Base-by-base conservation (phyloP, 768 basidiomycete species). In the Dentipellis sp. region DNA sequence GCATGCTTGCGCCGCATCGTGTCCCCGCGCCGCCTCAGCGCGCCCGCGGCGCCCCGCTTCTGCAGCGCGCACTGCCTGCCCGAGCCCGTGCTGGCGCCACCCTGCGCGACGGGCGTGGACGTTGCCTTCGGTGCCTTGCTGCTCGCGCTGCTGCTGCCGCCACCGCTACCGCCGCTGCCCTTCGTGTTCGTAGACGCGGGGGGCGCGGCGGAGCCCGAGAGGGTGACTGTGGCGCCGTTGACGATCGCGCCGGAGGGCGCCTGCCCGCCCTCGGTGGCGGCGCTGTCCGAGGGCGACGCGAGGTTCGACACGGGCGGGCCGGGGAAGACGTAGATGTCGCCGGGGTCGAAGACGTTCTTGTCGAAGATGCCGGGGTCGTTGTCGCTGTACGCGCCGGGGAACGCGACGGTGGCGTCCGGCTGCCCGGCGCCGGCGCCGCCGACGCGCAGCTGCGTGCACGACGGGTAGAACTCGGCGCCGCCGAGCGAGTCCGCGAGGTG, bases 391-490 rank as follows among this genome's bases (percentile, higher is more conserved):
- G 79, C 88, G 21, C 88, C 88, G 1, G 89, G 89, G 57, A 91
- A 74, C 37, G 69, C 73, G 40, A 86, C 86, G 36, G 82, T 79
- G 50, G 84, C 79, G 57, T 64, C 68, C 3, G 84, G 82, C 1
- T 58, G 66, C 12, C 78, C 83, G 1, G 74, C 75, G 47, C 75
- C 75, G 52, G 71, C 75, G 10, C 88, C 86, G 2, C 74, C 69
- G 38, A 91, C 67, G 39, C 65, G 70, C 56, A 72, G n/a, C 66
- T 80, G 78, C 2, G 78, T 74, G 67, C 89, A 92, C 23, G 80
- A 78, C 0, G 86, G 83, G 66, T 92, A 92, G 69, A 90, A 91
- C 69, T 92, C 89, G 0, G 86, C 88, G 17, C 85, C 86, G 5
- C 82, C 81, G 16, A 64, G 10, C 2, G 63, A 60, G n/a, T 65